These are phyloP conservation scores for Lecanicillium sp. DNA, from an alignment of 2,329 filamentous ascomycete genomes.

Conservation along the genomic window DNA sequence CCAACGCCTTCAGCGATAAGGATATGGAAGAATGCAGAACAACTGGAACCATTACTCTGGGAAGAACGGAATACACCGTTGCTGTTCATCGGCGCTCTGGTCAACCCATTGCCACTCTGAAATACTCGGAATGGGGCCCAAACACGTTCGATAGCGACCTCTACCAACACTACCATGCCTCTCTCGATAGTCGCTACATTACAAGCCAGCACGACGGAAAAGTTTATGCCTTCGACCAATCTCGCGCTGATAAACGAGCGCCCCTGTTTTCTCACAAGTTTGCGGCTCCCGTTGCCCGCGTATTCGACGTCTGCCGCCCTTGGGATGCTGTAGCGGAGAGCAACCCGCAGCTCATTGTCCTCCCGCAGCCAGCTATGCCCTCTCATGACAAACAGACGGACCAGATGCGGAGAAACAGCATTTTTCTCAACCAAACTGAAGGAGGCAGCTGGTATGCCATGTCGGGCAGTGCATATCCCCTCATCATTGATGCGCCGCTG, in stretches of 20 bases:
- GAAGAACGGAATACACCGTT: constrained; percentile 83
- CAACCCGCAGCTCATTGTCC: constrained; percentile 70
- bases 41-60: constrained; percentile 72
- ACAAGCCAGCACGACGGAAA: constrained; percentile 80
- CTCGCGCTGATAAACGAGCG: constrained; percentile 39
- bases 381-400: constrained; percentile 39
- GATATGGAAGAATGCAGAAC: constrained; percentile 71
- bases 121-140: constrained; percentile 88
- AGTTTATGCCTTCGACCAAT: constrained; percentile 72
- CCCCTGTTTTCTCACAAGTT: constrained; percentile 63
- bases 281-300: constrained; percentile 70
- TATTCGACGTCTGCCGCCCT: constrained; percentile 81
- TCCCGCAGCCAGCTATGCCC: constrained; percentile 75
- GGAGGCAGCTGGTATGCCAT: constrained; percentile 90
- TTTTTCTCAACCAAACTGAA: constrained; percentile 83
- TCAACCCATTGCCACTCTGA: constrained; percentile 76
- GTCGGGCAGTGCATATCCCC: constrained; percentile 77
- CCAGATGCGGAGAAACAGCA: constrained; percentile 51
- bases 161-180: constrained; percentile 69
- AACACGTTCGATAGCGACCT: constrained; percentile 89
- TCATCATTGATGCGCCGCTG: constrained; percentile 62
- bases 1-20: constrained; percentile 58
- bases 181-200: constrained; percentile 83
- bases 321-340: constrained; percentile 52
- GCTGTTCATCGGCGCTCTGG: constrained; percentile 71